phyloP scores from a whole-genome alignment of 2,329 filamentous ascomycete genomes.

The Trichoderma koningiopsis region DNA sequence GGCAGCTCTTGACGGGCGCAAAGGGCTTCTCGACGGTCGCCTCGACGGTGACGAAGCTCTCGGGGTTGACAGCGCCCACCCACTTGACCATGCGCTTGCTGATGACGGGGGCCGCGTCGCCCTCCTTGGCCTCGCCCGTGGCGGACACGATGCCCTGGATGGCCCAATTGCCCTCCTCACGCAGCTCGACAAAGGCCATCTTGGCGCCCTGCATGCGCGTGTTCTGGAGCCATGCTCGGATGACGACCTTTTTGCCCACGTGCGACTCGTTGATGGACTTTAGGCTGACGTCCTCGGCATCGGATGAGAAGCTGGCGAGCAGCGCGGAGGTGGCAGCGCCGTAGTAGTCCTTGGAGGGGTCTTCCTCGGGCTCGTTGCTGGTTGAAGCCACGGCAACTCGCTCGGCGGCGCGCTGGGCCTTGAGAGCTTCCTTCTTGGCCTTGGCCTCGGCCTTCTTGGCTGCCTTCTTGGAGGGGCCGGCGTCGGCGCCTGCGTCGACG shows the following conservation, averaged over 20 bases:
- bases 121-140: slow-evolving; percentile 59
- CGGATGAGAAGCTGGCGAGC: slow-evolving; percentile 43
- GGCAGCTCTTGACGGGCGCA: slow-evolving; percentile 86
- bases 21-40: slow-evolving; percentile 78
- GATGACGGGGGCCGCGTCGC: slow-evolving; percentile 41
- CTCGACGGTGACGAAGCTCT: slow-evolving; percentile 82
- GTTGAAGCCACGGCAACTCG: slow-evolving; percentile 72
- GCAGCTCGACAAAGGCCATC: slow-evolving; percentile 81
- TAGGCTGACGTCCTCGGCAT: slow-evolving; percentile 61
- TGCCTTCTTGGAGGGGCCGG: slow-evolving; percentile 59
- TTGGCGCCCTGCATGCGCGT: slow-evolving; percentile 61
- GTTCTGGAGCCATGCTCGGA: slow-evolving; percentile 85
- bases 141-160: slow-evolving; percentile 77
- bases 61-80: slow-evolving; percentile 71
- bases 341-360: slow-evolving; percentile 76
- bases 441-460: slow-evolving; percentile 83
- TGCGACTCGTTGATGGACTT: slow-evolving; percentile 64
- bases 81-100: slow-evolving; percentile 95
- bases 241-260: slow-evolving; percentile 69
- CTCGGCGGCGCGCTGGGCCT: slow-evolving; percentile 72
- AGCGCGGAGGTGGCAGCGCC: slow-evolving; percentile 67
- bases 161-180: slow-evolving; percentile 69
- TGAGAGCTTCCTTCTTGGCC: slow-evolving; percentile 84
- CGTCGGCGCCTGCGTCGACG: not conserved
- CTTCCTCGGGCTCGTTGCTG: slow-evolving; percentile 66